These are phyloP conservation scores for Fusarium buharicum DNA, from an alignment of 2,329 filamentous ascomycete genomes.

Conservation along the genomic window DNA sequence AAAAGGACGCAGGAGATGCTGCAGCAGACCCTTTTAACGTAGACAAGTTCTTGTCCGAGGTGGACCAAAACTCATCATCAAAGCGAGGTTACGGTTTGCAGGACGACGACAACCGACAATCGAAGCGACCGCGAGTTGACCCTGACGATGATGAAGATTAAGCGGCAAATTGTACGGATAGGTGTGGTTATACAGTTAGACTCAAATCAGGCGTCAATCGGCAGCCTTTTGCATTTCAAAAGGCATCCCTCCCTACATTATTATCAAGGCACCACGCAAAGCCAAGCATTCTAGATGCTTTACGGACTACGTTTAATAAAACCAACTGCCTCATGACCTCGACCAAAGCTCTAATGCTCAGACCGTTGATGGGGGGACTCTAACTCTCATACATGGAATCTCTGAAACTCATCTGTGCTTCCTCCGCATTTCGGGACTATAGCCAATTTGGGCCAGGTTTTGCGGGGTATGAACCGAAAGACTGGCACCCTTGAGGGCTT, in stretches of 20 bases:
- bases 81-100: constrained; percentile 83
- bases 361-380: constrained; percentile 5
- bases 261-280: constrained; percentile 4
- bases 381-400: constrained; percentile 40
- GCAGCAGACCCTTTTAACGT: constrained; percentile 86
- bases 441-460: constrained; percentile 23
- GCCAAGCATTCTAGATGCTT: neutral
- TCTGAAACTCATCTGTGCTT: neutral
- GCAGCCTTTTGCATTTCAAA: constrained; percentile 22
- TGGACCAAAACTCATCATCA: constrained; percentile 67
- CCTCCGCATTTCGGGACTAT: constrained; percentile 31
- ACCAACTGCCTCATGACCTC: neutral
- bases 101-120: constrained; percentile 67
- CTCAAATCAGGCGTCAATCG: constrained; percentile 37
- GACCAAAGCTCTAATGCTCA: constrained; percentile 1
- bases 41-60: constrained; percentile 90
- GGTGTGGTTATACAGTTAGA: constrained; percentile 40
- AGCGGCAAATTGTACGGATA: constrained; percentile 16
- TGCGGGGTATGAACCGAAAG: constrained; percentile 20
- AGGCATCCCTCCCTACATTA: constrained; percentile 20
- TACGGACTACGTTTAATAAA: constrained; percentile 6
- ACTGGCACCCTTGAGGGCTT: neutral
- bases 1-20: constrained; percentile 73
- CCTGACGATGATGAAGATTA: constrained; percentile 60
- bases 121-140: constrained; percentile 82